Base-by-base conservation (phyloP, 225 moss, liverwort and hornwort species). In the Asterella californica region DNA sequence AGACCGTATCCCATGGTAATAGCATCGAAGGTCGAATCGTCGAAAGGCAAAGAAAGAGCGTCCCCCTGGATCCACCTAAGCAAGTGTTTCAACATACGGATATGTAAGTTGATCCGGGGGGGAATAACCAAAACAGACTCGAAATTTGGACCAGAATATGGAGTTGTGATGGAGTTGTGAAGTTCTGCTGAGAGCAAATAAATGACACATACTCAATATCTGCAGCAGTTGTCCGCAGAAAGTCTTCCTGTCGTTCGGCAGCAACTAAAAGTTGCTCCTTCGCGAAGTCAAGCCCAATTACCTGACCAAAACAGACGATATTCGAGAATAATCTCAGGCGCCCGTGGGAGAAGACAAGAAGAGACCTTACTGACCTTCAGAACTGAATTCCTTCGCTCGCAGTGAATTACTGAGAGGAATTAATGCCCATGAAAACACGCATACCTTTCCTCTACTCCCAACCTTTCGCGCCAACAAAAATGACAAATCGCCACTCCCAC, bases 1-100 rank as follows among this genome's bases (percentile, higher is more conserved):
- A 99, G 90, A 4, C 99, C 99, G 38, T 99, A 99, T 59, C 92
- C 99, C 99, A 99, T 91, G 22, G 95, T 99, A 59, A 99, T 85
- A 22, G 95, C 99, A 81, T 99, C 93, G 49, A 99, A 93, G 15
- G 77, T 80, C 0, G 21, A 81, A 1, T 85, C 84, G 60, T 86
- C 79, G 38, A 92, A 95, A 38, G 95, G 92, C 74, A 99, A 83
- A 15, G 86, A 83, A 22, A 99, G 91, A 61, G 99, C 99, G 77
- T 99, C 93, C 38, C 95, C 99, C 65, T 90, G 83, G 21, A 90
- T 83, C 97, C 97, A 99, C 79, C 89, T 89, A 78, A 29, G 7
- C 42, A 55, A 48, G 17, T 0, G 5, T 67, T 67, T 34, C 12
- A 15, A 18, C 17, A 67, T 0, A 67, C 67, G 67, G 18, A 36